Base-by-base conservation (phyloP, 495 filamentous ascomycete species). In the Daldinia grandis region DNA sequence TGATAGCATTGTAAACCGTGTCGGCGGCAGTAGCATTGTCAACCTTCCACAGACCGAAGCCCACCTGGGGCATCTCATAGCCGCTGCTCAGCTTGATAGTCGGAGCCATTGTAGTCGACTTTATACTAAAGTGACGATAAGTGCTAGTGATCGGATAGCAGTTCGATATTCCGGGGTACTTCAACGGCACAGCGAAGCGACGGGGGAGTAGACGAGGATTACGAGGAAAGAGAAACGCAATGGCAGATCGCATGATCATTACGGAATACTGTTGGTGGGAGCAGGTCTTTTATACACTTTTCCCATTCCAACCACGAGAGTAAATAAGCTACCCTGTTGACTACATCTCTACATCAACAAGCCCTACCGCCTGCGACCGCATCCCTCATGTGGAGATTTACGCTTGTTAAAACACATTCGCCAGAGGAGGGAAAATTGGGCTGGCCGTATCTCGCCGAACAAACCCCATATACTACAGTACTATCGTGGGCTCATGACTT, bases 1-100 rank as follows among this genome's bases (percentile, higher is more conserved):
- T 95, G 84, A 97, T 95, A 74, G 93, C 93, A 64, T 94, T 87
- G 83, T 96, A 95, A 71, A 97, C 89, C 71, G 87, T 88, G 74
- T 95, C 90, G 74, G 93, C 88, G 76, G 87, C 89, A 56, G 88
- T 90, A 37, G 88, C 86, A 66, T 91, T 93, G 81, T 89, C 89
- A 72, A 96, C 91, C 83, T 95, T 97, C 93, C 93, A 97, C 53
- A 96, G 86, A 65, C 89, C 89, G 75, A 87, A 86, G 79, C 93
- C 93, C 76, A 97, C 92, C 77, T 92, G 86, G 76, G 93, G 93
- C 93, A 97, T 97, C 69, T 92, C 86, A 78, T 90, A 82, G 79
- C 93, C 92, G 81, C 85, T 90, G 83, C 84, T 93, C 62, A 96
- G 88, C 83, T 92, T 95, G 81, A 94, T 82, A 62, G 84, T 88